Base-by-base conservation (phyloP, 192 early-diverging fungal species). In the Backusella macrospora region DNA sequence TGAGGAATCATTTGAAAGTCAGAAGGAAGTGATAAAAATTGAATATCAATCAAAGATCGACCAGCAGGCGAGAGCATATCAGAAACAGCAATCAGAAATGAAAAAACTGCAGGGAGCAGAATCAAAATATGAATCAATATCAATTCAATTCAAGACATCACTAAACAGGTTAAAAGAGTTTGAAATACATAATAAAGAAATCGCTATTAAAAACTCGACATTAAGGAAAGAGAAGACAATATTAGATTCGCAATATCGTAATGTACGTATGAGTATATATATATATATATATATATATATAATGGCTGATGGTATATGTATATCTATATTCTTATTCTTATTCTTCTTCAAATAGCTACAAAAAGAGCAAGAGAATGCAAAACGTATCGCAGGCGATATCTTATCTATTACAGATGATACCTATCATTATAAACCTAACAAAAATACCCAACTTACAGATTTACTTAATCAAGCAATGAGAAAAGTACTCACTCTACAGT, bases 1-100 rank as follows among this genome's bases (percentile, higher is more conserved):
- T 4, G 6, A n/a, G n/a, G 72, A 66, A 10, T 18, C 38, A 1
- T 45, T 37, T 18, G 64, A 62, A 1, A 65, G 23, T 49, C 63
- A 73, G 15, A 73, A 73, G 38, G 63, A 73, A 26, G 72, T 73
- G 43, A 18, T 42, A 9, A 8, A 18, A 4, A 73, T 73, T 39
- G 63, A 73, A 47, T 43, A 66, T 48, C 72, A 73, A 38, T 40
- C 71, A 1, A 26, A n/a, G n/a, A 23, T 66, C 12, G 40, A 66
- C 6, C 38, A 23, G 0, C 40, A 42, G n/a, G 12, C 9, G 21
- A 38, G 65, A 21, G 10, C 12, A 0, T 34, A 34, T 34, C 29
- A 34, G 29, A 34, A 34, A 34, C 29, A 34, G 2, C 29, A 34
- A 34, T 34, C 29, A 1, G 6, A 26, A 10, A 23, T 4, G 26